These are phyloP conservation scores for Beauveria brongniartii DNA, from an alignment of 2,329 filamentous ascomycete genomes.

Conservation along the genomic window DNA sequence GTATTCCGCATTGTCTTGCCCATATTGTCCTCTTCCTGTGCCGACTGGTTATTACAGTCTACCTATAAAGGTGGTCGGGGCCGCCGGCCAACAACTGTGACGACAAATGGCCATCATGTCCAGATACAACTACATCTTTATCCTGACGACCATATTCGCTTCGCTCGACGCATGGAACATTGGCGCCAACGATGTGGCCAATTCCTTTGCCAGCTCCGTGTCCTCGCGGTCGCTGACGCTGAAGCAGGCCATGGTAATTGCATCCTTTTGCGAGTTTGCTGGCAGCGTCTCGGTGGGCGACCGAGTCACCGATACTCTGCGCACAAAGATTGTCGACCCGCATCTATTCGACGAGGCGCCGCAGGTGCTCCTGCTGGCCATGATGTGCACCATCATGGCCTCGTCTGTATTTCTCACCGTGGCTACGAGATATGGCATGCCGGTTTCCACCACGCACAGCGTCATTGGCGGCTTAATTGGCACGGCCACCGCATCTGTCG, in stretches of 20 bases:
- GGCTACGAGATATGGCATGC: constrained; percentile 42
- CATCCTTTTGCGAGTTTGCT: constrained; percentile 34
- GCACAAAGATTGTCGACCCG: constrained; percentile 37
- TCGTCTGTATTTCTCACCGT: constrained; percentile 44
- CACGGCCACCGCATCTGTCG: constrained; percentile 28
- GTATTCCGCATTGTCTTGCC: background rate
- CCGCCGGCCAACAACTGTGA: background rate
- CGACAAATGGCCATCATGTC: constrained; percentile 31
- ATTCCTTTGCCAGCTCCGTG: constrained; percentile 39
- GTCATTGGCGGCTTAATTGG: constrained; percentile 36
- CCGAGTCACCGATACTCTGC: constrained; percentile 36
- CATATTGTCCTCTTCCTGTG: background rate
- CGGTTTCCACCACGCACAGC: constrained; percentile 47
- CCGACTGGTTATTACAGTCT: background rate
- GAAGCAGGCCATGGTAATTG: constrained; percentile 37
- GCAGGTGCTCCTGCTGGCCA: constrained; percentile 41
- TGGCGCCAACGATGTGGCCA: constrained; percentile 44
- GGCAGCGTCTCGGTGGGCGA: constrained; percentile 32
- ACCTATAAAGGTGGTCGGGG: background rate
- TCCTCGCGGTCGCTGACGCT: constrained; percentile 38
- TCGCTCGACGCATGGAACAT: constrained; percentile 54
- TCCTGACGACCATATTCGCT: constrained; percentile 46
- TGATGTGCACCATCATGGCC: constrained; percentile 45
- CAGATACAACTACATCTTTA: constrained; percentile 50
- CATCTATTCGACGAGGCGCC: constrained; percentile 35